phyloP scores from a whole-genome alignment of 2,329 filamentous ascomycete species.

The Pyrenochaeta sp. region DNA sequence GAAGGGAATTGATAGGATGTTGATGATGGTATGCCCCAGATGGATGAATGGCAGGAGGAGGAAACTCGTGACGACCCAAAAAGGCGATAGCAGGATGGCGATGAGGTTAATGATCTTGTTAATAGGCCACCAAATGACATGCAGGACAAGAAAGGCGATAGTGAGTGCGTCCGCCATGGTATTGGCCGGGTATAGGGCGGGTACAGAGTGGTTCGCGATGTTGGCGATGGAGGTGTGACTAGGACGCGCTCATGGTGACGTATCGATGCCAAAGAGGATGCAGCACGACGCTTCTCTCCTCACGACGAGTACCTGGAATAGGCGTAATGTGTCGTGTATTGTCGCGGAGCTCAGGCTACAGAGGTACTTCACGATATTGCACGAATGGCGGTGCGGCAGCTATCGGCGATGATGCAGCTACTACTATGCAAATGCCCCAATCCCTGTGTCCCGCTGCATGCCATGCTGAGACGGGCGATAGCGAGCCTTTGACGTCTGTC shows the following conservation, averaged over 20 bases:
- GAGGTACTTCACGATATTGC: not conserved
- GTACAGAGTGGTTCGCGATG: not conserved
- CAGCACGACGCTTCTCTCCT: not conserved
- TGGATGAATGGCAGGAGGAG: conserved; percentile 61
- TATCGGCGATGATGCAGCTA: conserved; percentile 29
- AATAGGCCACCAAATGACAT: conserved; percentile 51
- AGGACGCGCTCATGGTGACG: conserved; percentile 16
- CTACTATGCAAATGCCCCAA: conserved; percentile 15
- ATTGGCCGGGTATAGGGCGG: conserved; percentile 4
- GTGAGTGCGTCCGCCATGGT: conserved; percentile 43
- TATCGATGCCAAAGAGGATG: not conserved
- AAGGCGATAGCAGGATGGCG: conserved; percentile 54
- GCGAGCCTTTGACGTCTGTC: conserved; percentile 18
- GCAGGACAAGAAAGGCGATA: conserved; percentile 39
- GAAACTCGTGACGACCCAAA: conserved; percentile 58
- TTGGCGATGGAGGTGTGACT: conserved; percentile 7
- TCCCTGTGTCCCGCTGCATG: conserved; percentile 34
- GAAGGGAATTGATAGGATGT: conserved; percentile 58
- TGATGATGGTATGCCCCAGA: conserved; percentile 54
- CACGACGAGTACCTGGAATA: not conserved
- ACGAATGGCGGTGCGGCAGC: conserved; percentile 23
- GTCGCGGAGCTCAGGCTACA: too few relatives aligned
- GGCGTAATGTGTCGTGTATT: not conserved
- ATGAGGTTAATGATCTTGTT: conserved; percentile 51
- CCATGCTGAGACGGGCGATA: conserved; percentile 22